Evolutionary conservation across 768 basidiomycete genomes (phyloP).

Genomic region (Tylopilus rubrobrunneus): DNA sequence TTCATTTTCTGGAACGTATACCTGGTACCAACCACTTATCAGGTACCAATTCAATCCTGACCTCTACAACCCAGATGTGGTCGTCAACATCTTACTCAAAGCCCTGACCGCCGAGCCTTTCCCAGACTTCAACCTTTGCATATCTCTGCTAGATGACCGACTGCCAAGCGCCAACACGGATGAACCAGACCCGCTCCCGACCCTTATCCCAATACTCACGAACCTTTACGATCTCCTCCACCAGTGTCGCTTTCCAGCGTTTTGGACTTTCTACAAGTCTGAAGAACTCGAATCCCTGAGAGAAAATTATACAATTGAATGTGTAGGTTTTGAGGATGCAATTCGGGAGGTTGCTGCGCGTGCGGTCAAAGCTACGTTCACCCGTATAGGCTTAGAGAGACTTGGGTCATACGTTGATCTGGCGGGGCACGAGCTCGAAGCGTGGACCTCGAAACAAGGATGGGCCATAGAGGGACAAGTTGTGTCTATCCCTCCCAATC

Average conservation of each 20-base stretch:
- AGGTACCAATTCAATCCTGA: conserved; percentile 97
- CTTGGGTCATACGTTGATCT: conserved; percentile 71
- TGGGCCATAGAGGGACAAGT: conserved; percentile 63
- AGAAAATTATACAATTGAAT: conserved; percentile 85
- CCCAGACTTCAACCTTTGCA: conserved; percentile 92
- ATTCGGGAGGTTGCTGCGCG: conserved; percentile 73
- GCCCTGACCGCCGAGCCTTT: conserved; percentile 79
- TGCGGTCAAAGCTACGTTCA: conserved; percentile 77
- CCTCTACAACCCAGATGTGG: conserved; percentile 88
- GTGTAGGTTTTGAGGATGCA: conserved; percentile 78
- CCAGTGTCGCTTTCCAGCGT: conserved; percentile 83
- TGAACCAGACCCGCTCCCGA: conserved; percentile 77
- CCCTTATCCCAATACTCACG: conserved; percentile 65
- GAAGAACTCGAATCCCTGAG: conserved; percentile 66
- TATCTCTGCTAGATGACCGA: conserved; percentile 86
- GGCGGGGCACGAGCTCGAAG: conserved; percentile 55
- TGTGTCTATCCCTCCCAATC: conserved; percentile 73
- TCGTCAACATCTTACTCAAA: conserved; percentile 93
- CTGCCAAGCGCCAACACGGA: conserved; percentile 52
- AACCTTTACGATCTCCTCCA: conserved; percentile 66
- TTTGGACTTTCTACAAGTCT: conserved; percentile 76
- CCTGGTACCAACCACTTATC: conserved; percentile 1
- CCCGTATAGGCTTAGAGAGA: conserved; percentile 62
- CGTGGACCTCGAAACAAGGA: conserved; percentile 59
- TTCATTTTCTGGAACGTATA: neutral